Conservation (phyloP, 495 filamentous ascomycete species). For the Hypoxylon trugodes region DNA sequence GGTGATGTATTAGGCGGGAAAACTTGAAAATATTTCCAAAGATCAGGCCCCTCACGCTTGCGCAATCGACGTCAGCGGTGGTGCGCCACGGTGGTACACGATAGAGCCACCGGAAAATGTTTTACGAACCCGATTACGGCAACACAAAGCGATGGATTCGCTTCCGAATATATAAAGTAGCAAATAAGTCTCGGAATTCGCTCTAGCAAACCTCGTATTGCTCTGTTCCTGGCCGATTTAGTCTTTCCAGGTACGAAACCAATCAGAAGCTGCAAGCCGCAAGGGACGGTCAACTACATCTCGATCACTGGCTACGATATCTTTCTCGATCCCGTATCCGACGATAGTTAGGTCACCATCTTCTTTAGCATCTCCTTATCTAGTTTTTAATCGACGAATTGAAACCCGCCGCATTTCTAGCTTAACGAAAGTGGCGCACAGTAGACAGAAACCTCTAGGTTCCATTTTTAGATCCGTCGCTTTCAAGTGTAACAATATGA, state of each 20-base stretch:
- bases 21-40: background rate
- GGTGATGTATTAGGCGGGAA: too few relatives aligned
- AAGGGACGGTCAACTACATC: background rate
- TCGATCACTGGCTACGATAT: background rate
- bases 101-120: conserved; percentile 3
- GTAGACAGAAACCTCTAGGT: background rate
- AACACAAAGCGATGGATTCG: background rate
- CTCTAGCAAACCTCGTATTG: conserved; percentile 8
- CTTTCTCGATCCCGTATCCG: background rate
- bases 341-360: background rate
- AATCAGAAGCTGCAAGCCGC: conserved; percentile 3
- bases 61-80: background rate
- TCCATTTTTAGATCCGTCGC: conserved; percentile 1
- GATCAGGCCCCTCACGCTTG: background rate
- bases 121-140: background rate
- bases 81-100: conserved; percentile 11
- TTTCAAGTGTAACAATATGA: background rate
- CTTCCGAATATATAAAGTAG: too few relatives aligned
- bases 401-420: background rate
- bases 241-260: background rate
- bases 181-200: background rate
- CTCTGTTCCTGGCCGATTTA: background rate
- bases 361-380: background rate
- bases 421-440: background rate
- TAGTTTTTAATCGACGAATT: background rate